Conservation (phyloP, 441 rosid genomes). For the Aquilaria agallochum region DNA sequence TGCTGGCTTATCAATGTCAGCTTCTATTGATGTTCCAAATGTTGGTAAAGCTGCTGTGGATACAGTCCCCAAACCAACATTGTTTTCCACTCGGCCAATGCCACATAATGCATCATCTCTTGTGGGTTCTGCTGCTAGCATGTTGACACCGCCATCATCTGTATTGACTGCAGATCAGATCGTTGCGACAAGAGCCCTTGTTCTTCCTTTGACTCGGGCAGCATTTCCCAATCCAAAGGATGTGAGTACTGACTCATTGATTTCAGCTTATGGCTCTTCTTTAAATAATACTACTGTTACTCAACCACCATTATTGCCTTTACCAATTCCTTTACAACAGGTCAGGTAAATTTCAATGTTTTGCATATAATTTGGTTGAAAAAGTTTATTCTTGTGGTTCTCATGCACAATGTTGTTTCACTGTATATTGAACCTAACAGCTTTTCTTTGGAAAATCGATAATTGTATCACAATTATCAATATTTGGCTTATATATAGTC, state of each 20-base stretch:
- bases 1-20: not conserved
- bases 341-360: conserved; percentile 15
- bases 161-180: conserved; percentile 23
- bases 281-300: conserved; percentile 18
- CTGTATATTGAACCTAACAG: no score
- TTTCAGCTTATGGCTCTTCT: conserved; percentile 19
- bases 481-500: no score
- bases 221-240: conserved; percentile 24
- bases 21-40: conserved; percentile 19
- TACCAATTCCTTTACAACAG: conserved; percentile 38
- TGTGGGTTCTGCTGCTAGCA: conserved; percentile 25
- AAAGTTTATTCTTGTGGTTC: no score
- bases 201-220: conserved; percentile 20
- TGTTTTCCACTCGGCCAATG: conserved; percentile 18
- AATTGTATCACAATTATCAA: no score
- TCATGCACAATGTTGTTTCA: no score
- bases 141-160: conserved; percentile 22
- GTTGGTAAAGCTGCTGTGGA: conserved; percentile 13
- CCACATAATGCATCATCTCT: conserved; percentile 16
- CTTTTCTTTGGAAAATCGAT: no score
- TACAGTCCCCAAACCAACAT: conserved; percentile 6
- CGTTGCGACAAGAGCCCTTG: conserved; percentile 22
- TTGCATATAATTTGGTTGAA: not conserved
- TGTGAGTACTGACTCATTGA: conserved; percentile 17
- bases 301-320: conserved; percentile 44